These are phyloP conservation scores for Pleurotus tuber-regium DNA, from an alignment of 768 basidiomycete species.

Conservation along the genomic window DNA sequence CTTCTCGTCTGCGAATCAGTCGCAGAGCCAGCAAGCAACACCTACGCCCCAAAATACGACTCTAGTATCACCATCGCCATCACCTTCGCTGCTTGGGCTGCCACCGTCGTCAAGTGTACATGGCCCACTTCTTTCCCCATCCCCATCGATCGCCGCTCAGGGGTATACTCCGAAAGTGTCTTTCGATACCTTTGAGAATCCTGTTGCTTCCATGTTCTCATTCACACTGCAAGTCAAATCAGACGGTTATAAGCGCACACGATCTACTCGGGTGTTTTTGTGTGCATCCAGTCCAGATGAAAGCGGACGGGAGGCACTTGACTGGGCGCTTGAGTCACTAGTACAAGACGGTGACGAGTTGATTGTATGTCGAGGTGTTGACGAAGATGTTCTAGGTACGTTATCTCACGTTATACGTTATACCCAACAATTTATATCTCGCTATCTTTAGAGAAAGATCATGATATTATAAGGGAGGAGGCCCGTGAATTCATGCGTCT, in stretches of 20 bases:
- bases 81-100: conserved; percentile 12
- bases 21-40: not conserved
- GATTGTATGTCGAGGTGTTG: conserved; percentile 87
- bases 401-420: conserved; percentile 5
- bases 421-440: not conserved
- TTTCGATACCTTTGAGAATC: conserved; percentile 86
- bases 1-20: not conserved
- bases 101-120: conserved; percentile 11
- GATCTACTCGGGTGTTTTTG: conserved; percentile 83
- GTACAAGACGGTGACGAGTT: conserved; percentile 91
- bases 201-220: conserved; percentile 80
- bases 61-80: conserved; percentile 5
- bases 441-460: conserved; percentile 59
- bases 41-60: conserved; percentile 2
- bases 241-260: conserved; percentile 71
- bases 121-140: conserved; percentile 12
- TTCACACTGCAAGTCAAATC: conserved; percentile 84
- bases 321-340: conserved; percentile 87
- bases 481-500: conserved; percentile 77
- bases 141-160: conserved; percentile 18
- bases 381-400: conserved; percentile 80
- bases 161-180: conserved; percentile 71
- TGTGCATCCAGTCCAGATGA: conserved; percentile 89
- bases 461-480: conserved; percentile 76
- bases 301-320: conserved; percentile 82